Evolutionary conservation across 2,329 filamentous ascomycete species (phyloP).

Genomic region (Gaeumannomyces sp.): DNA sequence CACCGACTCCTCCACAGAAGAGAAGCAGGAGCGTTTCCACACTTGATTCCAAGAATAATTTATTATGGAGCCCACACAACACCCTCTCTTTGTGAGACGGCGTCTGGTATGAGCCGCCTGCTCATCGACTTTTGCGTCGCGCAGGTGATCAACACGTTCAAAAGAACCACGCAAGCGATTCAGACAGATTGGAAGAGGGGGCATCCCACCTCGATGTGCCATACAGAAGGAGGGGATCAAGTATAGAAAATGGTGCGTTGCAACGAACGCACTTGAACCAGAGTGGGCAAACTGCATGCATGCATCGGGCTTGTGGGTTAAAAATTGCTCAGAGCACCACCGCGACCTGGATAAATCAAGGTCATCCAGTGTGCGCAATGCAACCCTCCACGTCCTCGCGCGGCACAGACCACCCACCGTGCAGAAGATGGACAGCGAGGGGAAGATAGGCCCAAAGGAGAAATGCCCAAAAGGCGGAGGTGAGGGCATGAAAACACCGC

Average conservation of each 20-base stretch:
- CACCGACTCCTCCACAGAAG: background rate
- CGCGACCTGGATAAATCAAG: background rate
- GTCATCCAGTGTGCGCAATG: background rate
- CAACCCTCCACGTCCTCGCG: background rate
- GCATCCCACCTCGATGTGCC: background rate
- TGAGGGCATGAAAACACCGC: no score
- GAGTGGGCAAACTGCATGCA: background rate
- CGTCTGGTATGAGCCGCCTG: background rate
- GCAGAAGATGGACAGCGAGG: background rate
- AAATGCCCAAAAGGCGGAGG: no score
- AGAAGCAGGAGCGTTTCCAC: background rate
- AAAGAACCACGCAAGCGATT: background rate
- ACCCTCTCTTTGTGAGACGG: background rate
- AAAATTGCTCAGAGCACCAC: background rate
- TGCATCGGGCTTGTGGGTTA: background rate
- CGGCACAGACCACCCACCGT: background rate
- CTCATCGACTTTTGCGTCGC: background rate
- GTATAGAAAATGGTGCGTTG: constrained; percentile 1
- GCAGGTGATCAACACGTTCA: background rate
- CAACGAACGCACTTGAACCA: background rate
- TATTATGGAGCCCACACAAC: background rate
- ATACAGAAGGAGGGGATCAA: background rate
- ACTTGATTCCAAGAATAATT: background rate
- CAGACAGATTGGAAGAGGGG: background rate
- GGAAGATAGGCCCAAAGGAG: no score